Percentiles rank a stretch among this genome's conserved stretches.
These are phyloP conservation scores for Polyplosphaeria fusca DNA, from an alignment of 495 filamentous ascomycete species.

Conservation along the genomic window DNA sequence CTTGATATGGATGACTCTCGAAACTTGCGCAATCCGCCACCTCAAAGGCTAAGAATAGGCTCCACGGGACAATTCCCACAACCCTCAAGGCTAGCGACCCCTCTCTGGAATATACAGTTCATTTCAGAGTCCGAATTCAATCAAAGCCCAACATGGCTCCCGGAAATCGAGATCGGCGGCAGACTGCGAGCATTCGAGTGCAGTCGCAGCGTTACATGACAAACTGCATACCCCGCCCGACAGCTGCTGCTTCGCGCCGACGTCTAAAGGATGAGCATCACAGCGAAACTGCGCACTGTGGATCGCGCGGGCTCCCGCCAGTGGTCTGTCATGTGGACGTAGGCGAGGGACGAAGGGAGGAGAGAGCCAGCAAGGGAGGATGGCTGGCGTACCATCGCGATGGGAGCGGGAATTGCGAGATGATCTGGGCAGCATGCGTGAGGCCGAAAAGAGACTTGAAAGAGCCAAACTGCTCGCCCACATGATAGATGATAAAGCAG, in stretches of 20 bases:
- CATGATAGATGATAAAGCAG: slow-evolving; percentile 15
- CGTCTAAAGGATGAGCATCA: no score
- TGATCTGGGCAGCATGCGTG: slow-evolving; percentile 15
- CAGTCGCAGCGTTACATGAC: slow-evolving; percentile 31
- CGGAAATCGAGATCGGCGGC: background rate
- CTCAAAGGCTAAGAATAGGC: slow-evolving; percentile 23
- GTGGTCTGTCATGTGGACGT: no score
- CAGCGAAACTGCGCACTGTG: no score
- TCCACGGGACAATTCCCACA: no score
- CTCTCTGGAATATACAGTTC: slow-evolving; percentile 16
- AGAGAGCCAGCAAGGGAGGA: background rate
- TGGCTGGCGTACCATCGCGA: background rate
- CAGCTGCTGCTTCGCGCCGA: background rate
- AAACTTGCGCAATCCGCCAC: background rate
- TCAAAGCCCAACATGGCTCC: slow-evolving; percentile 14
- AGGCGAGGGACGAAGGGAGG: no score
- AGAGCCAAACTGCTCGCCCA: slow-evolving; percentile 7
- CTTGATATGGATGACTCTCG: background rate
- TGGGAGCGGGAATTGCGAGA: slow-evolving; percentile 21
- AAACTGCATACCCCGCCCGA: slow-evolving; percentile 6
- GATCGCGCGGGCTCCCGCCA: no score
- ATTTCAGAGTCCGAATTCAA: slow-evolving; percentile 18
- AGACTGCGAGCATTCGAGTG: slow-evolving; percentile 25
- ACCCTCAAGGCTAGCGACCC: background rate
- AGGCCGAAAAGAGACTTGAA: background rate